phyloP scores from a whole-genome alignment of 2,329 filamentous ascomycete species.

The Claviceps capensis region DNA sequence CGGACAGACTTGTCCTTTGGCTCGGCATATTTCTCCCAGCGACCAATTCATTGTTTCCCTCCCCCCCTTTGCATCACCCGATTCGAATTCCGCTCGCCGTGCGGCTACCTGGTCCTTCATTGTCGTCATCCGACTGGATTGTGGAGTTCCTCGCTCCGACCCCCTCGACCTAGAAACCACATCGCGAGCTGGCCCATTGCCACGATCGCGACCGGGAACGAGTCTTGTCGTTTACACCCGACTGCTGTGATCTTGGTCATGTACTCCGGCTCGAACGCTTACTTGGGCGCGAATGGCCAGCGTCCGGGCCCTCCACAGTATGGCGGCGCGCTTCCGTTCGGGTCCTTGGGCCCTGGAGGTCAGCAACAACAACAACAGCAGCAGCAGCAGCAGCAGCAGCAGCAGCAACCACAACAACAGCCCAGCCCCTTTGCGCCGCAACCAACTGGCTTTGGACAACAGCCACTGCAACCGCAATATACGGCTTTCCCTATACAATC shows the following conservation, averaged over 20 bases:
- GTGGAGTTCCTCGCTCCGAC: conserved; percentile 4
- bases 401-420: conserved; percentile 35
- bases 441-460: conserved; percentile 42
- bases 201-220: not conserved
- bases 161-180: not conserved
- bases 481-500: conserved; percentile 45
- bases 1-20: not conserved
- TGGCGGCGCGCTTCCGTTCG: conserved; percentile 15
- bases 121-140: not conserved
- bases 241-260: conserved; percentile 32
- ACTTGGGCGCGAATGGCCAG: conserved; percentile 63
- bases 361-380: conserved; percentile 27
- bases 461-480: conserved; percentile 42
- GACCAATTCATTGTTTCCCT: not conserved
- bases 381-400: conserved; percentile 36
- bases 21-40: not conserved
- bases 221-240: not conserved
- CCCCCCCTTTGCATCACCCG: not conserved
- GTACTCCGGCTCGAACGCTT: conserved; percentile 85
- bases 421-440: conserved; percentile 43
- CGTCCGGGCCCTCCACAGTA: conserved; percentile 50
- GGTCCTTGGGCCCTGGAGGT: conserved; percentile 38
- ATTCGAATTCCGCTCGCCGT: conserved; percentile 2
- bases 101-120: not conserved
- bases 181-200: not conserved